phyloP scores from a whole-genome alignment of 805 yeast genomes.

The Ogataea polymorpha region DNA sequence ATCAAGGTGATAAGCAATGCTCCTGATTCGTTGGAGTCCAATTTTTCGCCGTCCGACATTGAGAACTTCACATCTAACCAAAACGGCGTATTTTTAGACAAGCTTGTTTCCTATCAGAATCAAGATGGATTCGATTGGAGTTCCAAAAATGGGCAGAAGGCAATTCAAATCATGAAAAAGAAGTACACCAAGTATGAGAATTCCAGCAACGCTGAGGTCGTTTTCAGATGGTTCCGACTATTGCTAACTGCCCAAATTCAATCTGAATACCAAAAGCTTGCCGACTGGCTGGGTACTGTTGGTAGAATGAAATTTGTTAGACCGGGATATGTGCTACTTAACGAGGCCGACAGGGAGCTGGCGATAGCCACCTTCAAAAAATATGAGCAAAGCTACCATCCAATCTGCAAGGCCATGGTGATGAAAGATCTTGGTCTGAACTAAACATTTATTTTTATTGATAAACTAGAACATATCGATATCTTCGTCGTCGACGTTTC shows the following conservation, averaged over 20 bases:
- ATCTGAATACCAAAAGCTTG: conserved; percentile 49
- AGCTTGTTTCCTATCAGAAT: conserved; percentile 50
- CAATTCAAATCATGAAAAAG: conserved; percentile 32
- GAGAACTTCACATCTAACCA: conserved; percentile 67
- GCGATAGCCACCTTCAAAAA: conserved; percentile 65
- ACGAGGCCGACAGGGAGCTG: conserved; percentile 57
- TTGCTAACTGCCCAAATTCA: conserved; percentile 53
- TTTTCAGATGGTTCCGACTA: conserved; percentile 72
- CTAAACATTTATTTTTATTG: conserved; percentile 1
- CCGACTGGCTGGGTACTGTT: conserved; percentile 85
- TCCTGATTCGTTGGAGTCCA: conserved; percentile 27
- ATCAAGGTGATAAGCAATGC: conserved; percentile 32
- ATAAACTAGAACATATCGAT: conserved; percentile 17
- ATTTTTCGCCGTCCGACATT: conserved; percentile 51
- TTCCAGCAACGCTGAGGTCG: conserved; percentile 75
- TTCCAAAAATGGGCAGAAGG: conserved; percentile 31
- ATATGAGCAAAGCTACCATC: conserved; percentile 66
- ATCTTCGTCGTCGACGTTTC: conserved; percentile 37
- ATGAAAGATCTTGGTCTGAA: conserved; percentile 66
- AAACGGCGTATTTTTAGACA: conserved; percentile 73
- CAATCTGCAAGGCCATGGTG: conserved; percentile 81
- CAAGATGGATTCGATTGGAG: conserved; percentile 39
- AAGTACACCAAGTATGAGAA: conserved; percentile 41
- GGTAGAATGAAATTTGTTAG: conserved; percentile 95
- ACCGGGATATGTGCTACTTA: conserved; percentile 72